Base-by-base conservation (phyloP, 1,284 basidiomycete species). In the Boletus sp. region DNA sequence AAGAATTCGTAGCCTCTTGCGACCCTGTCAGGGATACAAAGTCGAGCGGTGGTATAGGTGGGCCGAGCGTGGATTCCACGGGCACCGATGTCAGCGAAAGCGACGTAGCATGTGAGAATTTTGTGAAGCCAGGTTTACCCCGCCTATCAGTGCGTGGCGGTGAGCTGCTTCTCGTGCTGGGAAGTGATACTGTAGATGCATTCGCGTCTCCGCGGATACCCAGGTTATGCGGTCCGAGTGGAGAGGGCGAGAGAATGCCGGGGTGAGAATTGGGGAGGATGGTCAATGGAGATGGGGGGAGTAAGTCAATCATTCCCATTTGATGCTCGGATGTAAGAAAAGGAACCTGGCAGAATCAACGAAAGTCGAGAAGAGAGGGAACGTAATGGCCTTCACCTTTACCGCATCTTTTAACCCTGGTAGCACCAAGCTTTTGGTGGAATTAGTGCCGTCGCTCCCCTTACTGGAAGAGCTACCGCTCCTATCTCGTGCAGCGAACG, bases 261-360 rank as follows among this genome's bases (percentile, higher is more conserved):
- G 69, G 63, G 32, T 78, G 75, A 26, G 74, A 68, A 37, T 65
- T 71, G 27, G 76, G 70, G 14, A 76, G 64, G 26, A 76, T 69
- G 8, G 78, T 73, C 10, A 81, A 81, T 5, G 89, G 89, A 1
- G 88, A 90, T 1, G 89, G 87, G 1, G 88, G 88, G 16, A 90
- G 69, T 16, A 91, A 69, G 59, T 92, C 90, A 12, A 73, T 57
- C 65, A 82, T 79, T 25, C 81, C 83, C 16, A 84, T 65, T 54
- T 81, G 81, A 59, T 86, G 81, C 49, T 86, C 84, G 1, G 81
- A 81, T 17, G 81, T 77, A 20, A 85, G 68, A 8, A 77, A 76
- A 2, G 84, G 82, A 35, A 84, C 76, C 84, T 87, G 49, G 5
- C 8, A 19, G 30, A 37, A 35, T 53, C 7, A 38, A 46, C 20